Percentiles rank a stretch among this genome's conserved stretches.
phyloP scores from a whole-genome alignment of 495 filamentous ascomycete species.

The Pyrenopolyporus hunteri region DNA sequence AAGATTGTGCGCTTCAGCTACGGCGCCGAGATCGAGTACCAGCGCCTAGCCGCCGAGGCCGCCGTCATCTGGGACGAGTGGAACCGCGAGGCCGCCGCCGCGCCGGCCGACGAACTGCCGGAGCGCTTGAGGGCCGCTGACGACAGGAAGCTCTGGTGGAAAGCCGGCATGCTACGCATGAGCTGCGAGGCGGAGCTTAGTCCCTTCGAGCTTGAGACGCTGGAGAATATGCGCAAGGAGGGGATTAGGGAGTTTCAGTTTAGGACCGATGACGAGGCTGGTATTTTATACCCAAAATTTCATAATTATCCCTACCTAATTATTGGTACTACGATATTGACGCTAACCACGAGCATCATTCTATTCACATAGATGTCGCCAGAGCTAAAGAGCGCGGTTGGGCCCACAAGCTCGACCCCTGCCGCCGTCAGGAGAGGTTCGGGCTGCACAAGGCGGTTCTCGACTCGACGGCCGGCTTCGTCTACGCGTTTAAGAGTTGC shows the following conservation, averaged over 20 bases:
- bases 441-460: slow-evolving; percentile 45
- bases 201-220: slow-evolving; percentile 43
- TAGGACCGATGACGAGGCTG: slow-evolving; percentile 33
- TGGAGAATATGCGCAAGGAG: slow-evolving; percentile 44
- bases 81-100: slow-evolving; percentile 45
- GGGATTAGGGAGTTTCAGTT: slow-evolving; percentile 46
- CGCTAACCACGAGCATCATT: no score
- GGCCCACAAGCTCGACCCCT: slow-evolving; percentile 42
- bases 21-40: slow-evolving; percentile 49
- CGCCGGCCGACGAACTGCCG: slow-evolving; percentile 37
- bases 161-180: slow-evolving; percentile 44
- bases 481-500: slow-evolving; percentile 52
- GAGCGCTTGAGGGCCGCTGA: slow-evolving; percentile 36
- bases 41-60: slow-evolving; percentile 51
- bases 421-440: slow-evolving; percentile 28
- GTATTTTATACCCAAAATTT: no score
- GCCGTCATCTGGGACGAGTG: slow-evolving; percentile 48
- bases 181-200: slow-evolving; percentile 34
- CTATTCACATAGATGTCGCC: slow-evolving; percentile 19
- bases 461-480: slow-evolving; percentile 50
- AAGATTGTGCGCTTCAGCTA: slow-evolving; percentile 55
- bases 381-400: slow-evolving; percentile 42
- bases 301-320: no score
- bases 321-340: no score
- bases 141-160: slow-evolving; percentile 44